Percentiles rank a stretch among this genome's conserved stretches.
Evolutionary conservation across 1,139 yeast genomes (phyloP).

Genomic region (Suhomyces anneliseae): DNA sequence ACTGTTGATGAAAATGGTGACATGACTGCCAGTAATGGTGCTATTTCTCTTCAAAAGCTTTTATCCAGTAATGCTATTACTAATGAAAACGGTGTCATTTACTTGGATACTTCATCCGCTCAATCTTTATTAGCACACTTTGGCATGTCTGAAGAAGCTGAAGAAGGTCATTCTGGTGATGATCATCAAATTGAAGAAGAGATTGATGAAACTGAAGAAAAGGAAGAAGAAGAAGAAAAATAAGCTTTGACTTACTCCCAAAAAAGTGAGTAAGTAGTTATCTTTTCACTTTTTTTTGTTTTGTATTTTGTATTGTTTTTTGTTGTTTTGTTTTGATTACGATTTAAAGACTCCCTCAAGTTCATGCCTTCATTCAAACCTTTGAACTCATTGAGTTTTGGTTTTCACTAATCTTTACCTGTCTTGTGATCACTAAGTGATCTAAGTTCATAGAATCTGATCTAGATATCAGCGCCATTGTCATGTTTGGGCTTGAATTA

Average conservation of each 20-base stretch:
- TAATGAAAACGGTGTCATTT: constrained; percentile 57
- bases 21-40: constrained; percentile 36
- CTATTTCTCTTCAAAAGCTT: constrained; percentile 53
- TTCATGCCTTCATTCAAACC: no score
- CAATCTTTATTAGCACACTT: constrained; percentile 52
- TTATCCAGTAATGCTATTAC: constrained; percentile 54
- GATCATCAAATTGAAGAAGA: constrained; percentile 17
- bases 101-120: constrained; percentile 51
- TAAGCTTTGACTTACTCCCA: constrained; percentile 3
- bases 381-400: no score
- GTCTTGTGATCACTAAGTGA: background rate
- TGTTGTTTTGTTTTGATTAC: constrained; percentile 1
- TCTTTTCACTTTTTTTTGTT: background rate
- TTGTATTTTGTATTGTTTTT: background rate
- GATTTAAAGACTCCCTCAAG: background rate
- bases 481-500: constrained; percentile 1
- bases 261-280: no score
- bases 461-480: background rate
- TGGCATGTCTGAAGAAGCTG: constrained; percentile 37
- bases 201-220: constrained; percentile 22
- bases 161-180: constrained; percentile 20
- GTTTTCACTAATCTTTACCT: background rate
- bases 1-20: constrained; percentile 26
- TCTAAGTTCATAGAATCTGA: background rate
- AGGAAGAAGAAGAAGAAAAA: constrained; percentile 19